A percentile compares a stretch with the other conserved stretches of the same genome.
Conservation (phyloP, 805 yeast species). For the Helenozyma baotianmanensis region DNA sequence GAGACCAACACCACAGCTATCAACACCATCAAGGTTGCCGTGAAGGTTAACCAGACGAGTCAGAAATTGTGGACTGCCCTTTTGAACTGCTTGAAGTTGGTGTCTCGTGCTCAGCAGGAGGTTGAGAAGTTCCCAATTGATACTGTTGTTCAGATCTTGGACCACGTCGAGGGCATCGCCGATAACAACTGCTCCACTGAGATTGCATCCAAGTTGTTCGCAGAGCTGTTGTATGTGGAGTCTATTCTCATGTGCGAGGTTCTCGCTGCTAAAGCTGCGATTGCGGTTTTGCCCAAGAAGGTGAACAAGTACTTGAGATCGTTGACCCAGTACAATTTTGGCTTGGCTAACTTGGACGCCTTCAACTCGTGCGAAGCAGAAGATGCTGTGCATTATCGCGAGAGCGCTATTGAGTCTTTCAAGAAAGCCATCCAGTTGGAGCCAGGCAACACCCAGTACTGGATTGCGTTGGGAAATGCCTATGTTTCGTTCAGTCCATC, state of each 20-base stretch:
- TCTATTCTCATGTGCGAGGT: conserved; percentile 40
- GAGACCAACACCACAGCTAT: conserved; percentile 45
- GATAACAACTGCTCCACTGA: conserved; percentile 19
- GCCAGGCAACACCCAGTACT: conserved; percentile 61
- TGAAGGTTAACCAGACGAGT: conserved; percentile 32
- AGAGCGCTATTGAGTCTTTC: conserved; percentile 50
- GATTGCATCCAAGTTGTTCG: conserved; percentile 7
- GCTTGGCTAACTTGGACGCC: conserved; percentile 55
- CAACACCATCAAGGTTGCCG: conserved; percentile 35
- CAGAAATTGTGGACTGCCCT: conserved; percentile 64
- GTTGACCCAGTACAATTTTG: conserved; percentile 62
- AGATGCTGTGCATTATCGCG: conserved; percentile 26
- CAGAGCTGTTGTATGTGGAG: conserved; percentile 17
- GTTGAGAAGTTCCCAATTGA: conserved; percentile 45
- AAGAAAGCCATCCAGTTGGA: conserved; percentile 72
- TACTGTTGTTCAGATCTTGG: conserved; percentile 13
- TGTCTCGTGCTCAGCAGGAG: conserved; percentile 52
- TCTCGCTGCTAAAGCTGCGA: conserved; percentile 44
- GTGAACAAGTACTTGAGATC: conserved; percentile 50
- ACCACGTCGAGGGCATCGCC: conserved; percentile 12
- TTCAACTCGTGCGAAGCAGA: conserved; percentile 15
- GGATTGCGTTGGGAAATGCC: conserved; percentile 83
- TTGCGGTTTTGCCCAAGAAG: conserved; percentile 30
- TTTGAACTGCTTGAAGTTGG: conserved; percentile 52
- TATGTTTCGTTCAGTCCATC: conserved; percentile 59